Evolutionary conservation across 2,329 filamentous ascomycete genomes (phyloP).

Genomic region (Aspergillus fumigatus): DNA sequence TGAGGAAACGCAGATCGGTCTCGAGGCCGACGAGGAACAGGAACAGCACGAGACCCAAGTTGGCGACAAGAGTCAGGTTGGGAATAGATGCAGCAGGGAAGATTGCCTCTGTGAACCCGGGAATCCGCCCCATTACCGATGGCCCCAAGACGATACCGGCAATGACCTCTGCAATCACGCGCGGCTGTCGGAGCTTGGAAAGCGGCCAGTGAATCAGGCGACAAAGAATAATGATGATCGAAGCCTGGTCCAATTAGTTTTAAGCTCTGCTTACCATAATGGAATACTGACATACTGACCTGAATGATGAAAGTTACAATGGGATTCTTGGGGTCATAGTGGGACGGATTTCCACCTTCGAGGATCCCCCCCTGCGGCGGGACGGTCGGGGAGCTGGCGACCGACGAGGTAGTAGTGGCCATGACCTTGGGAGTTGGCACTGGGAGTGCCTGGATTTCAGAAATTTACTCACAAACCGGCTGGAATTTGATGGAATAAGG

Average conservation of each 20-base stretch:
- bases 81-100: constrained; percentile 74
- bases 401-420: neutral
- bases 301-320: constrained; percentile 74
- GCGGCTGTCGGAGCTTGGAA: constrained; percentile 70
- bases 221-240: constrained; percentile 71
- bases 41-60: constrained; percentile 77
- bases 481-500: neutral
- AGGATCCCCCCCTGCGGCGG: constrained; percentile 64
- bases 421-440: neutral
- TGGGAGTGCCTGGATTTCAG: neutral
- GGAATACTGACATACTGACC: constrained; percentile 47
- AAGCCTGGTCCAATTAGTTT: constrained; percentile 46
- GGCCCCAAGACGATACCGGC: constrained; percentile 82
- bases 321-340: constrained; percentile 66
- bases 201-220: constrained; percentile 72
- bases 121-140: constrained; percentile 82
- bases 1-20: constrained; percentile 72
- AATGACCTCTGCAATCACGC: constrained; percentile 79
- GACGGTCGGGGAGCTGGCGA: constrained; percentile 25
- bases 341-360: constrained; percentile 64
- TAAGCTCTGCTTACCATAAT: neutral
- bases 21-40: constrained; percentile 85
- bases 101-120: constrained; percentile 69
- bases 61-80: constrained; percentile 71
- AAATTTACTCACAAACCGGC: too few species aligned